Base-by-base conservation (phyloP, 441 rosid genomes). In the Capsella rubella region DNA sequence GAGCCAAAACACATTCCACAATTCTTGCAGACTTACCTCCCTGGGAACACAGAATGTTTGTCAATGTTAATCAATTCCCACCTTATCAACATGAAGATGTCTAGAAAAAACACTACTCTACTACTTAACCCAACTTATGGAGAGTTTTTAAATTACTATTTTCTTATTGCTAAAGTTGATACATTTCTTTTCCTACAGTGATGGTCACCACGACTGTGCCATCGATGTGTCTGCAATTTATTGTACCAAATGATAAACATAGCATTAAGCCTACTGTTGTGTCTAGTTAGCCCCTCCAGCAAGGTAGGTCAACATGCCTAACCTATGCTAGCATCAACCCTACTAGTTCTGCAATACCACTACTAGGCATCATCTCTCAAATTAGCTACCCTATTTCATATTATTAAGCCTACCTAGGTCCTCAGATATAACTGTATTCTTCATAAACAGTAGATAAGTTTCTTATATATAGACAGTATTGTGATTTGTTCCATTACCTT, bases 1-100 rank as follows among this genome's bases (percentile, higher is more conserved):
- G 83, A 16, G 89, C 94, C 74, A 89, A 86, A 52, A 87, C 85
- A 80, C 89, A 89, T 73, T 84, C 85, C 64, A 86, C 89, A 59
- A 87, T 79, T 84, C 92, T 85, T 40, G 81, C 39, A 25, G 89
- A 83, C 69, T 87, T 84, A 63, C 95, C 95, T 55, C 89, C 89
- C 95, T 89, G 25, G 3, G 21, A 81, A 46, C 65, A 60, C 53
- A 65, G 10, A 66, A 27, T 46, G 32, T 64, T 34, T 72, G 18
- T 14, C 32, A 60, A 27, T 27, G 43, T 71, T 47, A 47, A 47
- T 47, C 11, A 35, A 10, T 12, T 43, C 25, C 54, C 21, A 51
- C 42, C 37, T 66, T 14, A 7, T 61, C 3, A 42, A 43, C 9
- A 34, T 55, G 34, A 25, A 18, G 29, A 11, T 37, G 42, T 9